Percentiles rank a stretch among this genome's conserved stretches.
Evolutionary conservation across 257 asterid genomes (phyloP).

Genomic region (Sherardia arvensis): DNA sequence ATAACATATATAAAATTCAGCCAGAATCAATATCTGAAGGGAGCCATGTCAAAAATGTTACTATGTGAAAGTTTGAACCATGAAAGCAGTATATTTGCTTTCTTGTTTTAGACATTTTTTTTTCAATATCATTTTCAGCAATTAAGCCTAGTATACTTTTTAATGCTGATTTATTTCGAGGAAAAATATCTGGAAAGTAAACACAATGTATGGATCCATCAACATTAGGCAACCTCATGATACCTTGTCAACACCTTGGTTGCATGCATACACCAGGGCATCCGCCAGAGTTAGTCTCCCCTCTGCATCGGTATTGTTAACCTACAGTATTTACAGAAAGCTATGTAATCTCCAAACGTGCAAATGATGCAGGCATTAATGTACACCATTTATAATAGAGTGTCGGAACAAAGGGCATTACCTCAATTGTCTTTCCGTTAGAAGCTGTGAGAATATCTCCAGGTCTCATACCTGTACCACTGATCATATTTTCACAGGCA

Average conservation of each 20-base stretch:
- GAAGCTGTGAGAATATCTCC: constrained; percentile 89
- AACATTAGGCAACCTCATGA: background rate
- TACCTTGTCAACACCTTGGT: constrained; percentile 98
- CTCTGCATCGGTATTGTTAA: constrained; percentile 97
- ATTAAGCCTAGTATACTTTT: too few species aligned
- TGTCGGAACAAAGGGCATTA: constrained; percentile 5
- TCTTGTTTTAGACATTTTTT: too few species aligned
- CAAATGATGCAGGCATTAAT: background rate
- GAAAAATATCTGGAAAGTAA: too few species aligned
- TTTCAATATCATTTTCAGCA: too few species aligned
- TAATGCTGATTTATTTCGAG: too few species aligned
- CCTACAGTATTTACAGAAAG: constrained; percentile 35
- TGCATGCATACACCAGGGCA: constrained; percentile 91
- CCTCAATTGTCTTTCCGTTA: constrained; percentile 96
- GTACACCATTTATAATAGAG: background rate
- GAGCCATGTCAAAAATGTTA: too few species aligned
- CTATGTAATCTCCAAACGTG: background rate
- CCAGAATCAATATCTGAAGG: too few species aligned
- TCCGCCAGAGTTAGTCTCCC: constrained; percentile 98
- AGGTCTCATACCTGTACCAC: constrained; percentile 97
- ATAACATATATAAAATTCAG: too few species aligned
- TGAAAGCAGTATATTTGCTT: too few species aligned
- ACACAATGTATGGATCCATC: background rate
- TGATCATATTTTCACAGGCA: constrained; percentile 95
- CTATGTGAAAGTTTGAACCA: too few species aligned